Conservation (phyloP, 2,329 filamentous ascomycete genomes). For the Phialophora chinensis region DNA sequence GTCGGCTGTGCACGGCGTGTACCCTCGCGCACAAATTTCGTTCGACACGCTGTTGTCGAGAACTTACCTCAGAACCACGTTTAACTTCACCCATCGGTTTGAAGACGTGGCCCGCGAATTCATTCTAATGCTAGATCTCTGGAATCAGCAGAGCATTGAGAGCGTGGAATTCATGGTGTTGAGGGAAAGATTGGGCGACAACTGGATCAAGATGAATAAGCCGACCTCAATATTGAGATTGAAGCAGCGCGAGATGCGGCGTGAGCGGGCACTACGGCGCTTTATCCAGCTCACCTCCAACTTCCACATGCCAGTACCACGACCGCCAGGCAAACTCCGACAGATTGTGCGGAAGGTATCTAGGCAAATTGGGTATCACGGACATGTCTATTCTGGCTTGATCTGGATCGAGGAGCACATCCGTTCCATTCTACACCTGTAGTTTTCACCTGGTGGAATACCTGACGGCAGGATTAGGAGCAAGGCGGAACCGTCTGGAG, state of each 20-base stretch:
- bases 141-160: neutral
- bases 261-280: neutral
- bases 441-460: neutral
- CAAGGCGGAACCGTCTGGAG: neutral
- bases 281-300: neutral
- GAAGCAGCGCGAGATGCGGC: neutral
- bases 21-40: neutral
- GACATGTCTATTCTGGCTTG: neutral
- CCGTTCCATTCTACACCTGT: neutral
- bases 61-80: neutral
- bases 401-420: neutral
- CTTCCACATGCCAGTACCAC: neutral
- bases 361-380: neutral
- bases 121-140: constrained; percentile 1
- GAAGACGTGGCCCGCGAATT: neutral
- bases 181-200: neutral
- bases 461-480: constrained; percentile 49
- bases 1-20: neutral
- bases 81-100: neutral
- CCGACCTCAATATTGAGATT: neutral
- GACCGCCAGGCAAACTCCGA: constrained; percentile 1
- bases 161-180: constrained; percentile 1
- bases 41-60: neutral
- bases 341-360: neutral
- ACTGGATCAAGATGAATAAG: constrained; percentile 3